Evolutionary conservation across 805 yeast genomes (phyloP).

Genomic region (Brettanomyces naardenensis): DNA sequence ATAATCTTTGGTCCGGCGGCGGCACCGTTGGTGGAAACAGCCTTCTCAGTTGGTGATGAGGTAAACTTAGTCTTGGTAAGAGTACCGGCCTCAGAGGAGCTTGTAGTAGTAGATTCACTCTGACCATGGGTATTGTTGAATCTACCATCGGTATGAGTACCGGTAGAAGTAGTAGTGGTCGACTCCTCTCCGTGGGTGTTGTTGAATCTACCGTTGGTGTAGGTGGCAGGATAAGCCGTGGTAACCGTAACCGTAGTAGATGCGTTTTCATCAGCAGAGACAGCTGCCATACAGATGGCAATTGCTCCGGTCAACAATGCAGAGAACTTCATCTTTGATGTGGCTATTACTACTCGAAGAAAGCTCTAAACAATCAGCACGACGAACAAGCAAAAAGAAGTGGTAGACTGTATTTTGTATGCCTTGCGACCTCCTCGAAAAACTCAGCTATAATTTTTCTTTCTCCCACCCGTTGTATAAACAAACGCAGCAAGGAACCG

Average conservation of each 20-base stretch:
- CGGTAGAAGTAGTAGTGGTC: conserved; percentile 25
- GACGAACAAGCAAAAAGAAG: background rate
- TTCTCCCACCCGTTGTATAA: too few species aligned
- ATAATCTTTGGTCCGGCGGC: conserved; percentile 13
- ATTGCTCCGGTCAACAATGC: conserved; percentile 25
- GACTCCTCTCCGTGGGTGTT: conserved; percentile 33
- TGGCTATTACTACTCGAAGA: too few species aligned
- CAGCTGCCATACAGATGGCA: conserved; percentile 26
- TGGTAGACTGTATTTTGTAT: too few species aligned
- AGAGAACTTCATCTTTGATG: conserved; percentile 33
- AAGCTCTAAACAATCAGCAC: background rate
- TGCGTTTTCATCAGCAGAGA: conserved; percentile 16
- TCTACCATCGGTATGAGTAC: conserved; percentile 40
- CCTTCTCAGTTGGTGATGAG: conserved; percentile 14
- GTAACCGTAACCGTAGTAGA: conserved; percentile 27
- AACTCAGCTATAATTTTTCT: too few species aligned
- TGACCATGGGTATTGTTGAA: conserved; percentile 39
- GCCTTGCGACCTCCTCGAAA: too few species aligned
- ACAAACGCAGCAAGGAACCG: too few species aligned
- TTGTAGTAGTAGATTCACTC: conserved; percentile 26
- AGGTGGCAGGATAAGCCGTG: conserved; percentile 33
- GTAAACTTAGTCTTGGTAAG: conserved; percentile 11
- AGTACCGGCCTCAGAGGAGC: conserved; percentile 37
- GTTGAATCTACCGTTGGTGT: conserved; percentile 42
- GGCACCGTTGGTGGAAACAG: conserved; percentile 13